phyloP scores from a whole-genome alignment of 345 rosid species.

The Euphorbia pulcherrima region DNA sequence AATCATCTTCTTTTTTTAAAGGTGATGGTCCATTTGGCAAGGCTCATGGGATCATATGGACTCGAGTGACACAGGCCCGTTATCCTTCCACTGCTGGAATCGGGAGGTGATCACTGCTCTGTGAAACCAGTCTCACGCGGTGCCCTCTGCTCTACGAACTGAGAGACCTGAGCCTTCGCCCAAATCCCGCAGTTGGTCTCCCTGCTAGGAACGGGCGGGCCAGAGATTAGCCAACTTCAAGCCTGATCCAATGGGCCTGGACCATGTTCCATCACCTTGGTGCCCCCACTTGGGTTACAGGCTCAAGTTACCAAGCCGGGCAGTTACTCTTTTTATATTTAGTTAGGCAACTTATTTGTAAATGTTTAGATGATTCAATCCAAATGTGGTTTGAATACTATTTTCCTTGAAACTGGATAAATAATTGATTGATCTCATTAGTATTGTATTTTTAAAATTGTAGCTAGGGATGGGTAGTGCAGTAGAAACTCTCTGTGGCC shows the following conservation, averaged over 20 bases:
- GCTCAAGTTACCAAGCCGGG: background rate
- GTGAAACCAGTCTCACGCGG: background rate
- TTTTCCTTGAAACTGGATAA: too few relatives aligned
- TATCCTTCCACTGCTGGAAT: background rate
- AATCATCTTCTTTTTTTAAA: too few relatives aligned
- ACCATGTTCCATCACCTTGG: background rate
- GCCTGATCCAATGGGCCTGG: background rate
- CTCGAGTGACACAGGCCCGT: background rate
- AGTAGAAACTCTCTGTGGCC: conserved; percentile 30
- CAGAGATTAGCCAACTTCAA: background rate
- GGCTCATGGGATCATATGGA: background rate
- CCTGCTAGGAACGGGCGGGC: background rate
- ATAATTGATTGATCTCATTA: too few relatives aligned
- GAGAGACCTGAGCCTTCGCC: background rate
- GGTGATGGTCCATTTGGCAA: background rate
- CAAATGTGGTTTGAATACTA: too few relatives aligned
- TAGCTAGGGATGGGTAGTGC: conserved; percentile 31
- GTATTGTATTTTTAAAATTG: background rate
- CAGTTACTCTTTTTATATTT: too few relatives aligned
- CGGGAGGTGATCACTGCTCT: background rate
- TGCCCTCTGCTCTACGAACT: background rate
- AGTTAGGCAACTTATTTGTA: too few relatives aligned
- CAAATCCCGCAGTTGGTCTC: background rate
- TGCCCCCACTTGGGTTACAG: background rate
- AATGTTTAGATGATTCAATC: too few relatives aligned